These are phyloP conservation scores for Lenzites betulinus DNA, from an alignment of 768 basidiomycete genomes.

Conservation along the genomic window DNA sequence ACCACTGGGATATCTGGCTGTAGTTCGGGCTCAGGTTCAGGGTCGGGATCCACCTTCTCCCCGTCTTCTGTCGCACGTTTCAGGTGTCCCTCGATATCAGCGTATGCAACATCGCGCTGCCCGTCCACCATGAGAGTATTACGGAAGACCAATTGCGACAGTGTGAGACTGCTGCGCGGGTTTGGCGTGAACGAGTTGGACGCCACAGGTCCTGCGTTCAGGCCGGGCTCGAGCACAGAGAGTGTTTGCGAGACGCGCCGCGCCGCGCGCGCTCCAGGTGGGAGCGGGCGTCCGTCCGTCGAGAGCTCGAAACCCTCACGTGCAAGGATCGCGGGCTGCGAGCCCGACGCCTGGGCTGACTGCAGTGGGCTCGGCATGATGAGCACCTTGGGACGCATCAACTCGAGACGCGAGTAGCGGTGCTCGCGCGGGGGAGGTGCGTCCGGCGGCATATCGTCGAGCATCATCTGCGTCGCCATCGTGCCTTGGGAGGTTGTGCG, in stretches of 20 bases:
- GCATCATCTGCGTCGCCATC: conserved; percentile 61
- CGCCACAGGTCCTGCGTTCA: conserved; percentile 14
- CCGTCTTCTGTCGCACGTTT: conserved; percentile 79
- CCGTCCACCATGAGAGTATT: conserved; percentile 75
- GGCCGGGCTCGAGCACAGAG: conserved; percentile 34
- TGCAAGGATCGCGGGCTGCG: conserved; percentile 35
- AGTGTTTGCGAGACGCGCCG: conserved; percentile 48
- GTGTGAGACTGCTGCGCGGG: conserved; percentile 67
- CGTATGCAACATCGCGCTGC: conserved; percentile 60
- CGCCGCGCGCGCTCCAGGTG: conserved; percentile 66
- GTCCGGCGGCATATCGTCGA: conserved; percentile 41
- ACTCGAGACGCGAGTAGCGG: conserved; percentile 71
- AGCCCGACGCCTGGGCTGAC: conserved; percentile 33
- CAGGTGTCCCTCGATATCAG: conserved; percentile 60
- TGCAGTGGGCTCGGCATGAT: conserved; percentile 93
- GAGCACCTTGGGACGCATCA: conserved; percentile 88
- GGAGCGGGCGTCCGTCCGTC: conserved; percentile 75
- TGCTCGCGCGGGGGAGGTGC: conserved; percentile 49
- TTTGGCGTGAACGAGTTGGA: conserved; percentile 80
- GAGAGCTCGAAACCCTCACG: conserved; percentile 65
- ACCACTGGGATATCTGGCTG: conserved; percentile 33
- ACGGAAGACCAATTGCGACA: conserved; percentile 86
- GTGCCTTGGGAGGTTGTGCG: conserved; percentile 53
- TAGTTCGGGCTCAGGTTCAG: conserved; percentile 33
- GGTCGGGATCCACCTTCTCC: conserved; percentile 55